phyloP scores from a whole-genome alignment of 2,329 filamentous ascomycete species.

The Botrytis paeoniae region DNA sequence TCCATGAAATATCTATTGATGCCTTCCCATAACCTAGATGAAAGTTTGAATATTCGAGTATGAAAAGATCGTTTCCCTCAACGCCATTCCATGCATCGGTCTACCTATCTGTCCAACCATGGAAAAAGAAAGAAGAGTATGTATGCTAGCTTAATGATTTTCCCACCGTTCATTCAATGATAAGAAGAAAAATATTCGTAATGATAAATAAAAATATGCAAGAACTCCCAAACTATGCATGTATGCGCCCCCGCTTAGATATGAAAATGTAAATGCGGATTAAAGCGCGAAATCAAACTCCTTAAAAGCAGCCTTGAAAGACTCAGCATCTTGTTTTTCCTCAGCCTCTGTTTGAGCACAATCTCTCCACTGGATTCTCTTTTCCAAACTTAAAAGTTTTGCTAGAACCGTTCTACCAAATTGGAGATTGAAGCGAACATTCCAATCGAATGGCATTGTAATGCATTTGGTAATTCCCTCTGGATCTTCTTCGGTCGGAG shows the following conservation, averaged over 20 bases:
- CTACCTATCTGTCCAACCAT: too few relatives aligned
- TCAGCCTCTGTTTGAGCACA: conserved; percentile 74
- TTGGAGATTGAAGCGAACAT: conserved; percentile 81
- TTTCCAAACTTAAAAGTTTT: conserved; percentile 78
- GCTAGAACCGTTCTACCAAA: conserved; percentile 86
- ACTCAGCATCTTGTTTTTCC: conserved; percentile 73
- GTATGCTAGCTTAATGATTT: not conserved
- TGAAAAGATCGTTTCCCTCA: not conserved
- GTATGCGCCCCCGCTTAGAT: not conserved
- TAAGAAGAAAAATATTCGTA: not conserved
- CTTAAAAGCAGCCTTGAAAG: conserved; percentile 79
- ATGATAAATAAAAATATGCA: not conserved
- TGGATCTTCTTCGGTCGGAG: conserved; percentile 45
- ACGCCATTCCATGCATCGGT: not conserved
- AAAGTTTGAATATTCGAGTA: not conserved
- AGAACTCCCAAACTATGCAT: conserved; percentile 1
- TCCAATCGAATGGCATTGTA: conserved; percentile 68
- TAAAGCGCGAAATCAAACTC: conserved; percentile 69
- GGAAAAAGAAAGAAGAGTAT: not conserved
- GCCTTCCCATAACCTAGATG: not conserved
- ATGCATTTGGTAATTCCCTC: conserved; percentile 59
- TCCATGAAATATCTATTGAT: not conserved
- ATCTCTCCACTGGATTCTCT: conserved; percentile 79
- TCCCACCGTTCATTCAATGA: not conserved
- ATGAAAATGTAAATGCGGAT: not conserved